Conservation (phyloP, 306 rosid genomes). For the Lupinus albus region DNA sequence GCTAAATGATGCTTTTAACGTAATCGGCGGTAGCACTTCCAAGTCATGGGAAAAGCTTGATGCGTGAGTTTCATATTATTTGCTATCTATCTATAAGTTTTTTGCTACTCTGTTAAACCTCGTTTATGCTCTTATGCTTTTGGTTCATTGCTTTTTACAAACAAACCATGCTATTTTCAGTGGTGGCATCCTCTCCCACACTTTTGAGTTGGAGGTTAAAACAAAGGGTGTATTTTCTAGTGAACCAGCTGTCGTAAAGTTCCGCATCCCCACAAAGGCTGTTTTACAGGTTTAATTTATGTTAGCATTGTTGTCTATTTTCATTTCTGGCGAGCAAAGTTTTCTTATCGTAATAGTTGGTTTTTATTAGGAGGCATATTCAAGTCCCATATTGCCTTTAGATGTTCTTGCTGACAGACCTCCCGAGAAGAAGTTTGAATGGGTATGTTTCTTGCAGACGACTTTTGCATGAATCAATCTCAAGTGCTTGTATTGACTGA, state of each 20-base stretch:
- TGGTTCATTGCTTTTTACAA: slow-evolving; percentile 16
- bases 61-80: slow-evolving; percentile 63
- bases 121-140: slow-evolving; percentile 27
- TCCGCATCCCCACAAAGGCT: slow-evolving; percentile 87
- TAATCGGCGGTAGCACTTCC: slow-evolving; percentile 70
- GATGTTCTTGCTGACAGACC: slow-evolving; percentile 91
- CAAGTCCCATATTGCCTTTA: slow-evolving; percentile 86
- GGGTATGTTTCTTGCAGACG: slow-evolving; percentile 56
- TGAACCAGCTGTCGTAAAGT: slow-evolving; percentile 81
- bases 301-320: slow-evolving; percentile 15
- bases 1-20: slow-evolving; percentile 65
- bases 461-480: slow-evolving; percentile 31
- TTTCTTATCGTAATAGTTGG: slow-evolving; percentile 29
- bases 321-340: slow-evolving; percentile 7
- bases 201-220: slow-evolving; percentile 89
- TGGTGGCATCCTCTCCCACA: slow-evolving; percentile 72
- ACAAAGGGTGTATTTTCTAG: slow-evolving; percentile 66
- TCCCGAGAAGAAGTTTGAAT: slow-evolving; percentile 87
- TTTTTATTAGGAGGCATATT: slow-evolving; percentile 64
- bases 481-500: slow-evolving; percentile 46
- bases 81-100: no score
- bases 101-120: slow-evolving; percentile 21
- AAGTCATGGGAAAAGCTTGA: slow-evolving; percentile 96
- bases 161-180: no score
- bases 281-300: slow-evolving; percentile 69